Base-by-base conservation (phyloP, 192 early-diverging fungal genomes). In the Podila verticillata region DNA sequence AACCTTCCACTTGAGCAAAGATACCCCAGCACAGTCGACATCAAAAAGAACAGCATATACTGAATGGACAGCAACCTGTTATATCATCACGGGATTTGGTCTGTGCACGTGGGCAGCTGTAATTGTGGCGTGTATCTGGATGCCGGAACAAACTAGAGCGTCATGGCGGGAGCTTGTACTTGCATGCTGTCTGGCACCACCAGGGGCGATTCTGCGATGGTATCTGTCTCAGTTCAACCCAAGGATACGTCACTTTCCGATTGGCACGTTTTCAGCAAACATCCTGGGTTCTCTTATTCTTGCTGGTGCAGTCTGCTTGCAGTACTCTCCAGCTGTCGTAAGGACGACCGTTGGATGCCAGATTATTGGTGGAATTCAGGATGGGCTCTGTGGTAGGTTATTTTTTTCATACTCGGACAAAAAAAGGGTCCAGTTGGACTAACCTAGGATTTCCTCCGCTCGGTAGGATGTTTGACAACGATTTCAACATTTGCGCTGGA, bases 361-460 rank as follows among this genome's bases (percentile, higher is more conserved):
- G 39, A 60, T 84, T 4, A n/a, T 54, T 54, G 72, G 74, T 31
- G 85, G 72, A 17, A 60, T 90, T 34, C 61, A 81, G 8, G 86
- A 88, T 82, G 89, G 89, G 9, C 86, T 85, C 31, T 90, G 89
- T 75, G 87, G 87, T 89, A 85, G 73, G 62, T 70, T 1, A 28
- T 17, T n/a, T 32, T 29, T 22, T 62, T 20, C 32, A 20, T 20
- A 19, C 5, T n/a, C 39, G 20, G 58, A 19, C 58, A 7, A 22
- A 20, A 22, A 22, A 60, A 8, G 24, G 24, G 4, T 26, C 9
- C 13, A 59, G 7, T 8, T 31, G 13, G 30, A 26, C 29, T 31
- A 8, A 24, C 20, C 9, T 28, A 8, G 54, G 22, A 26, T 28
- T 59, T 29, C 29, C 15, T 59, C 26, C 17, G 24, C 30, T 59